phyloP scores from a whole-genome alignment of 2,329 filamentous ascomycete genomes.

The Chaetomiaceae sp. region DNA sequence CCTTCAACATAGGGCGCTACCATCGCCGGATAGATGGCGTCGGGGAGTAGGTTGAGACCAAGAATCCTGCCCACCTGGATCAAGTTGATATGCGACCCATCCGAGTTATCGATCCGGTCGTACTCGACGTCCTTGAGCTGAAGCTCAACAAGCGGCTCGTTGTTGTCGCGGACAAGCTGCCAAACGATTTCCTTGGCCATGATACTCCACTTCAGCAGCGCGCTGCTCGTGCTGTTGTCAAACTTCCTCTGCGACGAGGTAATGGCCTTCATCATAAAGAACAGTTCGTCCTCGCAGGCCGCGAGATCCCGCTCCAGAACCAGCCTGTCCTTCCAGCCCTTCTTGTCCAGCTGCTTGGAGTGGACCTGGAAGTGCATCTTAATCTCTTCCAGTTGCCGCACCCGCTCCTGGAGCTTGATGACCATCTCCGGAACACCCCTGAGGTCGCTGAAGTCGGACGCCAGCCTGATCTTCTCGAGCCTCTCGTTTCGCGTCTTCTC shows the following conservation, averaged over 20 bases:
- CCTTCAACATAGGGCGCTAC: slow-evolving; percentile 82
- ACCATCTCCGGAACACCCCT: slow-evolving; percentile 92
- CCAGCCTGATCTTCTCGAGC: slow-evolving; percentile 97
- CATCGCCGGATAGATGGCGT: slow-evolving; percentile 94
- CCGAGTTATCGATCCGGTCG: slow-evolving; percentile 92
- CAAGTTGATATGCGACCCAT: slow-evolving; percentile 92
- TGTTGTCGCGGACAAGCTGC: slow-evolving; percentile 85
- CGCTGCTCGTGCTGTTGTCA: slow-evolving; percentile 68
- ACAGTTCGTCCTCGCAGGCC: slow-evolving; percentile 90
- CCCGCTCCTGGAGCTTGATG: slow-evolving; percentile 82
- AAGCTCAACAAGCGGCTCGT: slow-evolving; percentile 85
- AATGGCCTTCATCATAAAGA: slow-evolving; percentile 99
- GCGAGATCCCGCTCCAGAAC: slow-evolving; percentile 85
- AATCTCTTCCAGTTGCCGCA: slow-evolving; percentile 91
- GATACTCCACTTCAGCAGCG: slow-evolving; percentile 85
- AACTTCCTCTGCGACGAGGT: slow-evolving; percentile 89
- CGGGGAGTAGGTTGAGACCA: slow-evolving; percentile 82
- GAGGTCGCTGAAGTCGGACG: slow-evolving; percentile 96
- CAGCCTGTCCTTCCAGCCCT: slow-evolving; percentile 87
- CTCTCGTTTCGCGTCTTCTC: slow-evolving; percentile 97
- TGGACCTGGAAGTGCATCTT: slow-evolving; percentile 95
- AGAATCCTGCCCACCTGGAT: slow-evolving; percentile 84
- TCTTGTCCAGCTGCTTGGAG: slow-evolving; percentile 76
- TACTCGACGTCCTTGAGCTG: slow-evolving; percentile 89
- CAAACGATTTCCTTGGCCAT: slow-evolving; percentile 94